These are phyloP conservation scores for Sugiyamaella grinbergsii DNA, from an alignment of 1,139 yeast species.

Conservation along the genomic window DNA sequence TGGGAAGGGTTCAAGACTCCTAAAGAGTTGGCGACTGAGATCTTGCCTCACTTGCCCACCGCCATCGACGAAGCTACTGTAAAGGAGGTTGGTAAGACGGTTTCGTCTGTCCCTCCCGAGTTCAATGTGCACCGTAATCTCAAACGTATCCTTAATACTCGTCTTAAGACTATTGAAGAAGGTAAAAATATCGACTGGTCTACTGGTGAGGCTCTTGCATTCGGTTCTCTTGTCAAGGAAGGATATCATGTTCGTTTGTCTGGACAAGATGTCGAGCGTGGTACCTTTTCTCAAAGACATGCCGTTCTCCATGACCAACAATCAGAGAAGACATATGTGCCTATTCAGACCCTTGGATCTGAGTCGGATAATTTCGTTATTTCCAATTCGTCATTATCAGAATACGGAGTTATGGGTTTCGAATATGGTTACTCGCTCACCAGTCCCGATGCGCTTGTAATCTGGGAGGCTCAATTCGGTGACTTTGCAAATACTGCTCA, in stretches of 20 bases:
- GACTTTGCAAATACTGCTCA: constrained; percentile 99
- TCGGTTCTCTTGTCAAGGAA: constrained; percentile 87
- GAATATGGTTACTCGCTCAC: constrained; percentile 98
- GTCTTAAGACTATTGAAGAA: constrained; percentile 81
- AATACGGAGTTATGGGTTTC: constrained; percentile 98
- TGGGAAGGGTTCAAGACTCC: constrained; percentile 99
- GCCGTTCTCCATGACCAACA: constrained; percentile 97
- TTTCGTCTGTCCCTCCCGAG: constrained; percentile 81
- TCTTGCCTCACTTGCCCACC: constrained; percentile 95
- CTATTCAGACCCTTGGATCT: constrained; percentile 75
- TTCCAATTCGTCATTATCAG: constrained; percentile 95
- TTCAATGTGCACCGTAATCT: constrained; percentile 93
- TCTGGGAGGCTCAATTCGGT: constrained; percentile 99
- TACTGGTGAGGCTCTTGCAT: constrained; percentile 98
- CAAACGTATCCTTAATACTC: constrained; percentile 86
- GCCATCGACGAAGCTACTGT: constrained; percentile 74
- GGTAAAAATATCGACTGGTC: constrained; percentile 99
- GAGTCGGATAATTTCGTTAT: constrained; percentile 87
- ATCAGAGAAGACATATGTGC: constrained; percentile 79
- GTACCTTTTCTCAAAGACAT: constrained; percentile 99
- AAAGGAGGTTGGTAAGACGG: constrained; percentile 74
- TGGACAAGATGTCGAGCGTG: constrained; percentile 99
- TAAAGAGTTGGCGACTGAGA: constrained; percentile 92
- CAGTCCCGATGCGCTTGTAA: constrained; percentile 93
- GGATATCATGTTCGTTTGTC: constrained; percentile 97